Evolutionary conservation across 306 rosid genomes (phyloP).

Genomic region (Prunus mume): DNA sequence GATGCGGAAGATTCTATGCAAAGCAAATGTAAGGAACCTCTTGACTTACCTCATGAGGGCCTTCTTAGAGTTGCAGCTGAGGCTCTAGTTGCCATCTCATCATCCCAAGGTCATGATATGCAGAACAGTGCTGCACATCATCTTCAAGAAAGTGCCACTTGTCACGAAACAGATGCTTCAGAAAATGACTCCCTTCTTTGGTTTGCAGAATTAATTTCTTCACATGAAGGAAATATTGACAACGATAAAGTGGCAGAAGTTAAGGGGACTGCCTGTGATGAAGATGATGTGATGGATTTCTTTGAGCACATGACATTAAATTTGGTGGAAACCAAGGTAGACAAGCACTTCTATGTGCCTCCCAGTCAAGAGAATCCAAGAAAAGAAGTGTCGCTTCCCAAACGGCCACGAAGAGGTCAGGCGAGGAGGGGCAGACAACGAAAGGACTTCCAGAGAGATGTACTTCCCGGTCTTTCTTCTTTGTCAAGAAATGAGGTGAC

Average conservation of each 20-base stretch:
- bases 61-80: slow-evolving; percentile 60
- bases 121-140: slow-evolving; percentile 1
- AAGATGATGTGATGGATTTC: slow-evolving; percentile 46
- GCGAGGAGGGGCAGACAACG: slow-evolving; percentile 76
- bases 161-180: slow-evolving; percentile 34
- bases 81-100: slow-evolving; percentile 65
- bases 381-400: slow-evolving; percentile 55
- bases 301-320: slow-evolving; percentile 78
- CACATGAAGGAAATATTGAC: slow-evolving; percentile 30
- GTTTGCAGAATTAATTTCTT: slow-evolving; percentile 62
- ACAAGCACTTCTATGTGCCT: slow-evolving; percentile 59
- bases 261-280: slow-evolving; percentile 14
- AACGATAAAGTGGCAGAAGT: slow-evolving; percentile 17
- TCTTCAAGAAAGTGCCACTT: slow-evolving; percentile 18
- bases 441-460: slow-evolving; percentile 87
- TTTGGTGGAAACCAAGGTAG: slow-evolving; percentile 50
- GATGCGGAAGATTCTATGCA: slow-evolving; percentile 35
- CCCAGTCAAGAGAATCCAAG: slow-evolving; percentile 46
- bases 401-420: slow-evolving; percentile 56
- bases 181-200: slow-evolving; percentile 43
- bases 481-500: slow-evolving; percentile 85
- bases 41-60: slow-evolving; percentile 36
- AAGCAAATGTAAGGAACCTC: slow-evolving; percentile 27
- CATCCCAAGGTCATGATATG: slow-evolving; percentile 25
- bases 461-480: slow-evolving; percentile 73